These are phyloP conservation scores for Herpetomonas muscarum DNA, from an alignment of 208 protist species.

Conservation along the genomic window DNA sequence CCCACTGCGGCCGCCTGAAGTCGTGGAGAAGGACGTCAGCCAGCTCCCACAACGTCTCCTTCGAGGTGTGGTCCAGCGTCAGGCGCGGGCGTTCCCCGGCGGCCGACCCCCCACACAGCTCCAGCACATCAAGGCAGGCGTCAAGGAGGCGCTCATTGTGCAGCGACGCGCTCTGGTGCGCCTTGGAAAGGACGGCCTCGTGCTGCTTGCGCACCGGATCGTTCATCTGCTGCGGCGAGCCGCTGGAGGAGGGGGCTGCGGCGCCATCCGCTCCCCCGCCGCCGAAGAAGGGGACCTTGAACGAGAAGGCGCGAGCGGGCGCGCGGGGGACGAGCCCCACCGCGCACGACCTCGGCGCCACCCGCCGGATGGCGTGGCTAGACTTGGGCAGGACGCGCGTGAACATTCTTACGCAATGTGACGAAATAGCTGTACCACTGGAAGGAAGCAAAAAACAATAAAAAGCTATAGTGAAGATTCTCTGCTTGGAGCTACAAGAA, in stretches of 20 bases:
- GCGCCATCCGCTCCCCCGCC: not conserved
- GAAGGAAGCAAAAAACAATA: slow-evolving; percentile 11
- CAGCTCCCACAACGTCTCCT: slow-evolving; percentile 19
- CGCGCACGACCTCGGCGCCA: not conserved
- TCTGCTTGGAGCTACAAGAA: no score
- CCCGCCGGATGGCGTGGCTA: no score
- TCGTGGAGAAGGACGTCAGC: slow-evolving; percentile 59
- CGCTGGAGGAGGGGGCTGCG: not conserved
- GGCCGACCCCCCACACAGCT: slow-evolving; percentile 37
- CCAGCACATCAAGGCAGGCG: slow-evolving; percentile 66
- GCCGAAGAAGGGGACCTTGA: slow-evolving; percentile 3
- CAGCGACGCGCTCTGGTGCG: slow-evolving; percentile 33
- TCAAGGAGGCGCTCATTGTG: slow-evolving; percentile 68
- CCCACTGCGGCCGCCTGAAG: slow-evolving; percentile 32
- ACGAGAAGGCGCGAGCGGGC: not conserved
- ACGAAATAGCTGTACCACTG: no score
- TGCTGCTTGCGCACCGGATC: slow-evolving; percentile 23
- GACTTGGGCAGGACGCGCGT: no score
- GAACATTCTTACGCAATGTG: no score
- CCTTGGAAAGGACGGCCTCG: slow-evolving; percentile 34
- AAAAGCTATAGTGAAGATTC: slow-evolving; percentile 4
- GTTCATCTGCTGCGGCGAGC: not conserved
- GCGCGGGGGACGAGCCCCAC: not conserved
- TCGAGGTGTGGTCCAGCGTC: not conserved
- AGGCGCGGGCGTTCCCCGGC: not conserved